Evolutionary conservation across 2,329 filamentous ascomycete genomes (phyloP).

Genomic region (Aspergillus niger): DNA sequence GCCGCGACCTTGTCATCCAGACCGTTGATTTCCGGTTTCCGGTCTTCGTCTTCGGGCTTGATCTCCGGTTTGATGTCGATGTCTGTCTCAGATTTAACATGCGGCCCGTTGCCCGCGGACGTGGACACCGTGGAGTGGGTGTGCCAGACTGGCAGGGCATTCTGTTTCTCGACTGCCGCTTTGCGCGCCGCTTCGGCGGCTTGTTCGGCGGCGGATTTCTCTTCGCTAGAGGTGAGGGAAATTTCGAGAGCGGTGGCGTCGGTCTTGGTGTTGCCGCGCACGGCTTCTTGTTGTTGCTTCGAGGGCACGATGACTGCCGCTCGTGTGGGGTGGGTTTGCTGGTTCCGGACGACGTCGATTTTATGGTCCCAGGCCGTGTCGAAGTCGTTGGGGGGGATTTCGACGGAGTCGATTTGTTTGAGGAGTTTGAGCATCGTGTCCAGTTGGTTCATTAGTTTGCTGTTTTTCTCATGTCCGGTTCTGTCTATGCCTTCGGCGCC

Average conservation of each 20-base stretch:
- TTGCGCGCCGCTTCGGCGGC: conserved; percentile 51
- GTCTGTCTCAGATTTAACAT: conserved; percentile 36
- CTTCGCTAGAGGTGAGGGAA: conserved; percentile 51
- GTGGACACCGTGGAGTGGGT: conserved; percentile 52
- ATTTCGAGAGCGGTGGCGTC: conserved; percentile 50
- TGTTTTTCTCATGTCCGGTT: conserved; percentile 54
- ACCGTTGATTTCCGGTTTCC: conserved; percentile 44
- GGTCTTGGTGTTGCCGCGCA: conserved; percentile 47
- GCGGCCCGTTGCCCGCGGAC: conserved; percentile 25
- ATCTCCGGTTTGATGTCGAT: conserved; percentile 41
- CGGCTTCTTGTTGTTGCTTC: conserved; percentile 41
- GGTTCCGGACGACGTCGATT: conserved; percentile 48
- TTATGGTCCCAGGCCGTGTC: conserved; percentile 52
- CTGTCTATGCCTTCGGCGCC: conserved; percentile 46
- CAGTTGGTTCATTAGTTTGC: conserved; percentile 51
- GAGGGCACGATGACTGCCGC: conserved; percentile 44
- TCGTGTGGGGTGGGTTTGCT: conserved; percentile 45
- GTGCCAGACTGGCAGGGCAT: conserved; percentile 56
- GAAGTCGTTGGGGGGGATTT: conserved; percentile 53
- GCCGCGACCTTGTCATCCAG: conserved; percentile 51
- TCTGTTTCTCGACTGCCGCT: conserved; percentile 53
- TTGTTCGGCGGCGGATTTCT: conserved; percentile 53
- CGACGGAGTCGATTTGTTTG: conserved; percentile 51
- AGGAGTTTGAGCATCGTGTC: conserved; percentile 50
- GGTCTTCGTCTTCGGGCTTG: conserved; percentile 46